Percentiles rank a stretch among this genome's conserved stretches.
Evolutionary conservation across 2,329 filamentous ascomycete species (phyloP).

Genomic region (Fusarium sp.): DNA sequence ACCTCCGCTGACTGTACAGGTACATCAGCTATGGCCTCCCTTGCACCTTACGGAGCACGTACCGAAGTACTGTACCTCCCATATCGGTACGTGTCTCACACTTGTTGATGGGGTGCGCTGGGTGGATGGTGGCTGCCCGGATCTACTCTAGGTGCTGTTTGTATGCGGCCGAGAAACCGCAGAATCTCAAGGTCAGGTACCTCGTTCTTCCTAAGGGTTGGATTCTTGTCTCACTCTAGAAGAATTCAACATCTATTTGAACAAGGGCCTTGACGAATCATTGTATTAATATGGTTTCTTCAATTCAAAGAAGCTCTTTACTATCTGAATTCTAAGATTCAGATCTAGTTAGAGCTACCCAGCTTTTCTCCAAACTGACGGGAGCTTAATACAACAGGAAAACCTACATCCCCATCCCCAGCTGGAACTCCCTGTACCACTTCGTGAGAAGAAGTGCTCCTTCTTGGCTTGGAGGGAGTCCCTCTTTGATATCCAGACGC

Average conservation of each 20-base stretch:
- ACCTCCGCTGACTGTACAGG: background rate
- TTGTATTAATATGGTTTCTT: background rate
- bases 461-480: background rate
- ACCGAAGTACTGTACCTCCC: background rate
- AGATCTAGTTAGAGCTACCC: conserved; percentile 3
- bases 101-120: conserved; percentile 2
- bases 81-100: conserved; percentile 1
- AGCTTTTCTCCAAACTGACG: conserved; percentile 2
- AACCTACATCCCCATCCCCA: conserved; percentile 1
- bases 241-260: background rate
- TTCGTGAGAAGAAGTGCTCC: background rate
- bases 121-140: conserved; percentile 5
- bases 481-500: background rate
- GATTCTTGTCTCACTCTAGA: conserved; percentile 5
- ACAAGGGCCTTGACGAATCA: background rate
- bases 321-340: background rate
- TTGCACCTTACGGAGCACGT: background rate
- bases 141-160: conserved; percentile 7
- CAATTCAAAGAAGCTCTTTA: conserved; percentile 7
- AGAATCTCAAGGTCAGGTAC: background rate
- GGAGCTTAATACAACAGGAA: conserved; percentile 11
- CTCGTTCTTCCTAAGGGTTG: background rate
- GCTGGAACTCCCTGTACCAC: conserved; percentile 12
- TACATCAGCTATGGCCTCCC: background rate
- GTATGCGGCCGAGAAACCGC: conserved; percentile 2